These are phyloP conservation scores for Penicillium sp. DNA, from an alignment of 2,329 filamentous ascomycete genomes.

Conservation along the genomic window DNA sequence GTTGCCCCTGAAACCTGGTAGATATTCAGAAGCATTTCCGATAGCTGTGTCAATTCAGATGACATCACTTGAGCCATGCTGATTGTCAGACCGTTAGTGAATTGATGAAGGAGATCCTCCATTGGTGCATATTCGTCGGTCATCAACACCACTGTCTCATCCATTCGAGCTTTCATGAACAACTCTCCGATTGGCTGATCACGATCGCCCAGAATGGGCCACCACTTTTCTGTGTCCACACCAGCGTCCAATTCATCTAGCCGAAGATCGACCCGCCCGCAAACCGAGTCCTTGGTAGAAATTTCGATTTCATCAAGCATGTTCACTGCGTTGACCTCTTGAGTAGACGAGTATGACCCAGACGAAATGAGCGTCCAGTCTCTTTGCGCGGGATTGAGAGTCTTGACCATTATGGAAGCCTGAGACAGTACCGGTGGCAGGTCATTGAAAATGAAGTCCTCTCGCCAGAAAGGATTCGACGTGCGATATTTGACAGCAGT, in stretches of 20 bases:
- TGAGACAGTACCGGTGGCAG: constrained; percentile 49
- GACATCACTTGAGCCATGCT: constrained; percentile 80
- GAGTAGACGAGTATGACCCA: constrained; percentile 42
- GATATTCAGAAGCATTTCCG: constrained; percentile 86
- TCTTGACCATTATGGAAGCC: constrained; percentile 47
- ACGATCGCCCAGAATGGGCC: constrained; percentile 73
- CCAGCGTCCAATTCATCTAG: constrained; percentile 75
- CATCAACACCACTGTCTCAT: constrained; percentile 87
- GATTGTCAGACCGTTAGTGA: constrained; percentile 77
- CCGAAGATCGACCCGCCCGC: constrained; percentile 70
- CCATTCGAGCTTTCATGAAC: constrained; percentile 76
- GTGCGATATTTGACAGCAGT: constrained; percentile 49
- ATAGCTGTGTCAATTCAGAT: constrained; percentile 72
- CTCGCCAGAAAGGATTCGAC: constrained; percentile 49
- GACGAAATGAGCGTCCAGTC: constrained; percentile 51
- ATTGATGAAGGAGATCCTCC: constrained; percentile 79
- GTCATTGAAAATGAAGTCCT: constrained; percentile 49
- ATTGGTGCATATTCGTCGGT: constrained; percentile 80
- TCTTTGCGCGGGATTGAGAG: constrained; percentile 47
- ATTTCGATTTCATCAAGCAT: constrained; percentile 48
- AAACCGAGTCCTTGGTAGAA: constrained; percentile 47
- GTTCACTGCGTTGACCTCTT: constrained; percentile 41
- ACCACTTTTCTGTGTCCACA: constrained; percentile 84
- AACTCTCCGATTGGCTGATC: constrained; percentile 78
- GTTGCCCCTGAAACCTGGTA: constrained; percentile 88